phyloP scores from a whole-genome alignment of 257 asterid genomes.

The Avicennia marina region DNA sequence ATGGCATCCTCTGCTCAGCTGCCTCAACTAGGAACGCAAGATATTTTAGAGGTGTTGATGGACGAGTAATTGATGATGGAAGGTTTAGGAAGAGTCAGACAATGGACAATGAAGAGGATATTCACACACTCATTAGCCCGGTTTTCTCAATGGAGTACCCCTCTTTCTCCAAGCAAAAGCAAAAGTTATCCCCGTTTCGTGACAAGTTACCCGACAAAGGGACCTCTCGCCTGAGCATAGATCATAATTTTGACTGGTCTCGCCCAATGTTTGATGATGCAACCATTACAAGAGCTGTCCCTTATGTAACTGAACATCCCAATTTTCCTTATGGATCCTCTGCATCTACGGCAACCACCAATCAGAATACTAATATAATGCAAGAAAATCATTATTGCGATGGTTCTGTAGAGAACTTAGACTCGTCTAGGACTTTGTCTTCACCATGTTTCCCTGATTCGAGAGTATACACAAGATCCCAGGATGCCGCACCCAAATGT shows the following conservation, averaged over 20 bases:
- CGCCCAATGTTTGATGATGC: conserved; percentile 32
- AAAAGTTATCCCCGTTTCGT: conserved; percentile 19
- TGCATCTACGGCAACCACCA: conserved; percentile 18
- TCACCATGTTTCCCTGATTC: too few relatives aligned
- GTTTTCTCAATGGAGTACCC: conserved; percentile 25
- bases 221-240: conserved; percentile 14
- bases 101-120: conserved; percentile 19
- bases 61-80: conserved; percentile 27
- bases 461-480: too few relatives aligned
- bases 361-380: conserved; percentile 18
- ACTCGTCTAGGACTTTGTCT: too few relatives aligned
- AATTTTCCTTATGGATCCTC: conserved; percentile 23
- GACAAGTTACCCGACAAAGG: conserved; percentile 30
- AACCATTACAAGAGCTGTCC: conserved; percentile 30
- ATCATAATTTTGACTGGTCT: conserved; percentile 22
- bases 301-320: conserved; percentile 33
- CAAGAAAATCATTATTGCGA: conserved; percentile 11
- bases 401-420: too few relatives aligned
- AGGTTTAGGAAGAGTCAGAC: conserved; percentile 26
- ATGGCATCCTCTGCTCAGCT: conserved; percentile 19
- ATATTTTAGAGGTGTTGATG: conserved; percentile 17
- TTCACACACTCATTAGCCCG: conserved; percentile 18
- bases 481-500: conserved; percentile 28
- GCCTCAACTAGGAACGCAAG: conserved; percentile 18
- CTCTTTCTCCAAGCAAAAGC: conserved; percentile 23